phyloP scores from a whole-genome alignment of 331 rosid genomes.

The Quercus lobata region DNA sequence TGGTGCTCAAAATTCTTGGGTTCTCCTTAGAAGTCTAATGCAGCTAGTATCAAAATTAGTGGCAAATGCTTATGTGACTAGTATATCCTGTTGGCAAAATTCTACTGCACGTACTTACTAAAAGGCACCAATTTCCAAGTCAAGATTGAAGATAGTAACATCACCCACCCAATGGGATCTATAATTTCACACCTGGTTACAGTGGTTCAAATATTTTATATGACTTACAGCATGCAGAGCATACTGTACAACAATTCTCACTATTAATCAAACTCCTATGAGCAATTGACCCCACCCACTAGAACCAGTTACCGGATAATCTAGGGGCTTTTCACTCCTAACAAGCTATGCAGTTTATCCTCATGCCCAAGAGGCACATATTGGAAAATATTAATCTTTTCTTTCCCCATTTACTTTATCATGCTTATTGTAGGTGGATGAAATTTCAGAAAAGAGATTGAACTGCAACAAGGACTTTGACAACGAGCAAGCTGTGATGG shows the following conservation, averaged over 20 bases:
- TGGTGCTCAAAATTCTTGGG: neutral
- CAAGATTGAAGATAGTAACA: neutral
- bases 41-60: neutral
- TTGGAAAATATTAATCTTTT: too few species aligned
- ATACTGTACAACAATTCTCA: too few species aligned
- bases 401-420: too few species aligned
- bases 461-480: too few species aligned
- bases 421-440: too few species aligned
- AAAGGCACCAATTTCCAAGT: neutral
- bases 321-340: accelerated
- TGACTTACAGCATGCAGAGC: neutral
- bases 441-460: too few species aligned
- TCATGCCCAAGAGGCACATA: too few species aligned
- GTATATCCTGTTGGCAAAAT: neutral
- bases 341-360: too few species aligned
- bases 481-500: too few species aligned
- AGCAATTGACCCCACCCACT: accelerated
- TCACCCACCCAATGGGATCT: neutral
- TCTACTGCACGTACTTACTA: neutral
- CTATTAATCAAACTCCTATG: too few species aligned
- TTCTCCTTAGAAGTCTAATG: neutral
- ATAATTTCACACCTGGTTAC: neutral
- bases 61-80: neutral
- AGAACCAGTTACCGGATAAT: accelerated
- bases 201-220: neutral